A percentile compares a stretch with the other conserved stretches of the same genome.
Evolutionary conservation across 495 filamentous ascomycete species (phyloP).

Genomic region (Hypoxylon perforatum): DNA sequence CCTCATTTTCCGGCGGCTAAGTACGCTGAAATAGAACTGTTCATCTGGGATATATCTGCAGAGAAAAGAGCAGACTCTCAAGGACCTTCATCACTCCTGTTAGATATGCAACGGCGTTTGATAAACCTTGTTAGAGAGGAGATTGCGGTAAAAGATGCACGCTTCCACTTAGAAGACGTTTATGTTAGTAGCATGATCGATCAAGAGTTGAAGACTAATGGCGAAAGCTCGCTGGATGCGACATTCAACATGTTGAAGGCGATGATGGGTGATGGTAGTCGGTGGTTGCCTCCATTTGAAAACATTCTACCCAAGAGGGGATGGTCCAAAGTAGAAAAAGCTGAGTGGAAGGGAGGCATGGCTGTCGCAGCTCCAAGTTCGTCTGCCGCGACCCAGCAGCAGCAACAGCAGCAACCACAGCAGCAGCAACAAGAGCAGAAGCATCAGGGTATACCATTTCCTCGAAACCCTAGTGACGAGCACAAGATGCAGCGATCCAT

Average conservation of each 20-base stretch:
- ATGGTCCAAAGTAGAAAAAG: constrained; percentile 26
- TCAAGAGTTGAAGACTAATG: background rate
- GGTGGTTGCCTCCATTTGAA: constrained; percentile 45
- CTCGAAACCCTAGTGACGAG: constrained; percentile 23
- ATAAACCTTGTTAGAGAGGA: constrained; percentile 46
- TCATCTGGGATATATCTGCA: constrained; percentile 58
- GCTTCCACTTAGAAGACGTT: constrained; percentile 45
- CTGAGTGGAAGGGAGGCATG: constrained; percentile 15
- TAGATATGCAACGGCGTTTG: constrained; percentile 54
- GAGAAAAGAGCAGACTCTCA: constrained; percentile 14
- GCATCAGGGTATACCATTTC: constrained; percentile 9
- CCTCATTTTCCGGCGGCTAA: constrained; percentile 25
- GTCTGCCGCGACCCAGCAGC: too few relatives aligned
- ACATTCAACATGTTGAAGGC: constrained; percentile 29
- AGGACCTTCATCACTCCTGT: constrained; percentile 32
- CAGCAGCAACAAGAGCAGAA: too few relatives aligned
- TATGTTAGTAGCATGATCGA: constrained; percentile 51
- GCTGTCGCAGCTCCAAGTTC: background rate
- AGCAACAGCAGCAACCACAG: too few relatives aligned
- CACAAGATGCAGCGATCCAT: constrained; percentile 50
- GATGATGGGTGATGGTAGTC: constrained; percentile 37
- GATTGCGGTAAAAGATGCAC: constrained; percentile 32
- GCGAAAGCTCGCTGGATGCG: constrained; percentile 26
- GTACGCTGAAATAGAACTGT: constrained; percentile 47
- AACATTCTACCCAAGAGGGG: constrained; percentile 31